Base-by-base conservation (phyloP, 2,329 filamentous ascomycete genomes). In the Aureobasidium uvarum region DNA sequence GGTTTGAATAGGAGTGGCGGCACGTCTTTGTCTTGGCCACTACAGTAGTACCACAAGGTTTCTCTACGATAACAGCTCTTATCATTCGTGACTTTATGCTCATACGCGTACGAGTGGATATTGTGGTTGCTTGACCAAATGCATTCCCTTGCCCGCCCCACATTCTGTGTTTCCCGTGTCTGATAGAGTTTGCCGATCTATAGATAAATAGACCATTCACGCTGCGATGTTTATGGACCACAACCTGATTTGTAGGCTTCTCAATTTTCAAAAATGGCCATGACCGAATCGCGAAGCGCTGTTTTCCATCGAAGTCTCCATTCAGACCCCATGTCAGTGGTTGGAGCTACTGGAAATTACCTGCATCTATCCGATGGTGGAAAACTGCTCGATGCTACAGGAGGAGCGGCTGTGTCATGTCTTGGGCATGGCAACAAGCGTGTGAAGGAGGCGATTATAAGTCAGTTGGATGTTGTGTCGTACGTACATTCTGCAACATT, bases 351-450 rank as follows among this genome's bases (percentile, higher is more conserved):
- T 64, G 84, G 83, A 13, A 79, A 81, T 68, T 83, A 81, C 66
- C 74, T 86, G n/a, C 75, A 78, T 39, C 77, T 86, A 1, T 77
- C 78, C 69, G 80, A 81, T 71, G 87, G 87, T 1, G 81, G 83
- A 28, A 79, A 77, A 39, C 83, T 95, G 50, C 82, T 92, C 16
- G 91, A 95, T 74, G 88, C 86, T 1, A 89, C 87, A 23, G 85
- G 88, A 33, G 91, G 91, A 23, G 88, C 90, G 3, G 89, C 88
- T 25, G 89, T 92, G 3, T 82, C 86, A 11, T 88, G 87, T 72
- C 78, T 94, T 11, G 91, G 90, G 7, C 87, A 91, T 70, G 86
- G 85, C 36, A 82, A 88, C 60, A 71, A 80, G 48, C 80, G 86
- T 55, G 84, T 93, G 14, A 79, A 80, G 14, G 77, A 83, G 2